Base-by-base conservation (phyloP, 768 basidiomycete genomes). In the Rhodotorula taiwanensis region DNA sequence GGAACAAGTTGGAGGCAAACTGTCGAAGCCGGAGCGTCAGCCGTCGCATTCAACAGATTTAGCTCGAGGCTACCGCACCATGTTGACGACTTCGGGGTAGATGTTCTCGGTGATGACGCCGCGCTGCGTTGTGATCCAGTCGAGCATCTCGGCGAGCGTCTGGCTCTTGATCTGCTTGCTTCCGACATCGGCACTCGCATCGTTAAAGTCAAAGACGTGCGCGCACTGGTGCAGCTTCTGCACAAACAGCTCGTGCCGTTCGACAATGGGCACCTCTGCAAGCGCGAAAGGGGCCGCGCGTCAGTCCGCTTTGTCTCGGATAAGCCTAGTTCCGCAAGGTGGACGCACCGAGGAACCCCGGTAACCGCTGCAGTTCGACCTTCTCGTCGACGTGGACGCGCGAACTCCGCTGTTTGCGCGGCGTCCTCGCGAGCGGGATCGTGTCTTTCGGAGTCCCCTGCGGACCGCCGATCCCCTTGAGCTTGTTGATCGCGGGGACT, bases 161-260 rank as follows among this genome's bases (percentile, higher is more conserved):
- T 95, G 91, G 4, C 93, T 89, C 80, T 99, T 99, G 78, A 98
- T 88, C 77, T 97, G 94, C 79, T 99, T 99, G 70, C 92, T 93
- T 76, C 87, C 88, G 73, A 99, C 82, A 72, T 99, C 95, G 33
- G 88, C 81, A 72, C 88, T 93, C 50, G 92, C 88, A 75, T 99
- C 95, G 75, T 97, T 98, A 78, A 99, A 99, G 78, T 99, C 95
- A 76, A 99, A 99, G 45, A 99, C 79, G 67, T 97, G 92, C 59
- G 88, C 85, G 78, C 94, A 98, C 75, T 99, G 95, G 76, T 87
- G 86, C 57, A 99, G 82, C 77, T 99, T 99, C 77, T 82, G 89
- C 74, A 98, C 80, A 76, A 99, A 98, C 42, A 99, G 81, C 64
- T 86, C 85, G 39, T 89, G 84, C 41, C 94, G 86, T 76, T 98